Evolutionary conservation across 2,329 filamentous ascomycete genomes (phyloP).

Genomic region (Gyromitra esculenta): DNA sequence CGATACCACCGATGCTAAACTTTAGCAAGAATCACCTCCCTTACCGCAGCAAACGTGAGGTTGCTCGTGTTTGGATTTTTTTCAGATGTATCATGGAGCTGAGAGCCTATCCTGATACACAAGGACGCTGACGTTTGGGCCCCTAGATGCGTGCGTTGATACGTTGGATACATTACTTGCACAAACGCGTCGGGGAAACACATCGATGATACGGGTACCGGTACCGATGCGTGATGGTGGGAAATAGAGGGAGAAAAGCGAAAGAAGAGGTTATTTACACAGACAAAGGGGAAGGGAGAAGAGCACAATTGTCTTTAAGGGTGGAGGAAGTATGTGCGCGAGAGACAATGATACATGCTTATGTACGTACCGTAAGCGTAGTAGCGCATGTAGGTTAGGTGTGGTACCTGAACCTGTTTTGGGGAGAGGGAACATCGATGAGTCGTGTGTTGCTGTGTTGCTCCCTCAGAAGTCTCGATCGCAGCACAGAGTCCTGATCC

Average conservation of each 20-base stretch:
- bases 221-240: not conserved
- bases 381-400: slow-evolving; percentile 37
- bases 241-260: not conserved
- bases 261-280: not conserved
- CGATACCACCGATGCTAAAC: not conserved
- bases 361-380: slow-evolving; percentile 26
- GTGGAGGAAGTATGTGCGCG: slow-evolving; percentile 1
- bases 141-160: slow-evolving; percentile 24
- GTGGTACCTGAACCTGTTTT: slow-evolving; percentile 50
- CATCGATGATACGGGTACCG: slow-evolving; percentile 6
- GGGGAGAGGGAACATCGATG: slow-evolving; percentile 33
- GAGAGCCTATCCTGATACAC: slow-evolving; percentile 31
- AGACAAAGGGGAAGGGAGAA: not conserved
- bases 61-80: slow-evolving; percentile 30
- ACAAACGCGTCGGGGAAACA: slow-evolving; percentile 16
- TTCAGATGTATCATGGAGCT: slow-evolving; percentile 19
- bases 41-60: slow-evolving; percentile 6
- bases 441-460: slow-evolving; percentile 49
- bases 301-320: slow-evolving; percentile 20
- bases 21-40: slow-evolving; percentile 8
- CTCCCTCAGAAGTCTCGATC: slow-evolving; percentile 49
- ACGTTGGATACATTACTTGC: slow-evolving; percentile 7
- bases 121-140: slow-evolving; percentile 7
- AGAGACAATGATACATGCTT: slow-evolving; percentile 7
- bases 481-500: slow-evolving; percentile 52